Conservation (phyloP, 768 basidiomycete species). For the Boletus vinaceobasis region DNA sequence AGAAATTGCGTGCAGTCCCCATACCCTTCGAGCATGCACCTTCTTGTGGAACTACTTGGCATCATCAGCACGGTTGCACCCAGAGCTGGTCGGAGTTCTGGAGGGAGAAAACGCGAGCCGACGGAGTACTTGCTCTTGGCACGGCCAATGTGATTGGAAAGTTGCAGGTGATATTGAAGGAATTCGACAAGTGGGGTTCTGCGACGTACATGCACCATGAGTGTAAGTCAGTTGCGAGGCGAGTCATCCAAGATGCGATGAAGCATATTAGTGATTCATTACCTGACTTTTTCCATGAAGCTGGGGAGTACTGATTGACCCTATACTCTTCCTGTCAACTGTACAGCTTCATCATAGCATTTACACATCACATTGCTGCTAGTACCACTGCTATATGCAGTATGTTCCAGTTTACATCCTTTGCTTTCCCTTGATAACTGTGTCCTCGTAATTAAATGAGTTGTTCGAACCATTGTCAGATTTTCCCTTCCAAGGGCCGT, state of each 20-base stretch:
- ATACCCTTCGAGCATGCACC: slow-evolving; percentile 63
- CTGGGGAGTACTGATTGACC: slow-evolving; percentile 27
- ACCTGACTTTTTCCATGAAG: slow-evolving; percentile 57
- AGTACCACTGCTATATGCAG: not conserved
- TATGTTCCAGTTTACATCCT: slow-evolving; percentile 12
- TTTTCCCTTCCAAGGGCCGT: slow-evolving; percentile 31
- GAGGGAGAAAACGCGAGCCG: slow-evolving; percentile 69
- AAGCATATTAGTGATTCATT: slow-evolving; percentile 56
- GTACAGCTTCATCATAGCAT: not conserved
- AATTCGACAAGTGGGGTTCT: slow-evolving; percentile 67
- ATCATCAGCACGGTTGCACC: slow-evolving; percentile 67
- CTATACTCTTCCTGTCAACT: not conserved
- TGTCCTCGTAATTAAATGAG: slow-evolving; percentile 24
- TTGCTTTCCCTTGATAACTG: slow-evolving; percentile 26
- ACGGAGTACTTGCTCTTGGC: slow-evolving; percentile 55
- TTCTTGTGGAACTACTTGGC: slow-evolving; percentile 65
- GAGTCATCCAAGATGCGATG: slow-evolving; percentile 52
- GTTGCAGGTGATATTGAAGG: slow-evolving; percentile 57
- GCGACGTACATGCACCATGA: slow-evolving; percentile 80
- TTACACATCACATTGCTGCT: not conserved
- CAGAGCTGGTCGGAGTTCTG: slow-evolving; percentile 78
- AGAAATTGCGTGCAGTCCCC: slow-evolving; percentile 53
- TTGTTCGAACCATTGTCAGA: slow-evolving; percentile 5
- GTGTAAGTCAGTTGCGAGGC: slow-evolving; percentile 57
- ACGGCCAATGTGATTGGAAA: slow-evolving; percentile 67